These are phyloP conservation scores for Kodamaea suecica DNA, from an alignment of 1,139 yeast species.

Conservation along the genomic window DNA sequence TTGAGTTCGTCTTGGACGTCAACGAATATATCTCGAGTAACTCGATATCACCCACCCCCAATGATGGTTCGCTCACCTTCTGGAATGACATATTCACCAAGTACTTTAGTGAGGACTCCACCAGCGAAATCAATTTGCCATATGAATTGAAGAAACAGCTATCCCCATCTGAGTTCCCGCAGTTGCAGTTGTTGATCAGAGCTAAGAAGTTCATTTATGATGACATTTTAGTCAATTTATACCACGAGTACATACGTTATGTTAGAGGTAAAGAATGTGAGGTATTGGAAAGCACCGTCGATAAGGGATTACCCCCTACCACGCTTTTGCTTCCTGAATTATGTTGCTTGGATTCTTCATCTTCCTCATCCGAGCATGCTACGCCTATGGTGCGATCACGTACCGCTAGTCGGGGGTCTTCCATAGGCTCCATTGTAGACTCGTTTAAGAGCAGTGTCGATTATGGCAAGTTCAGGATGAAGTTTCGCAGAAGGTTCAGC, in stretches of 20 bases:
- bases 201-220: constrained; percentile 30
- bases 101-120: constrained; percentile 27
- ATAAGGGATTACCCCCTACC: too few relatives aligned
- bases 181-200: constrained; percentile 9
- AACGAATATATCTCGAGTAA: constrained; percentile 19
- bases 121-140: constrained; percentile 37
- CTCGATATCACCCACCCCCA: too few relatives aligned
- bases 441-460: constrained; percentile 20
- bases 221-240: constrained; percentile 30
- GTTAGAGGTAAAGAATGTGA: constrained; percentile 9
- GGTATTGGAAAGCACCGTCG: neutral
- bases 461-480: constrained; percentile 20
- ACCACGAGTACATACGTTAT: constrained; percentile 29
- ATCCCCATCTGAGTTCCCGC: constrained; percentile 4
- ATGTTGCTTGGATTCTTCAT: neutral
- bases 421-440: constrained; percentile 24
- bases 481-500: constrained; percentile 21
- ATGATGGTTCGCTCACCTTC: constrained; percentile 15
- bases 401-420: constrained; percentile 16
- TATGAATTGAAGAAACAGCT: constrained; percentile 13
- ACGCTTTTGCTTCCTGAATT: neutral
- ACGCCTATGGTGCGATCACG: neutral
- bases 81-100: constrained; percentile 28
- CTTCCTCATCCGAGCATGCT: neutral
- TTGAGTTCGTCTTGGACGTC: constrained; percentile 33